Conservation (phyloP, 2,329 filamentous ascomycete genomes). For the Colletotrichum cuscutae region DNA sequence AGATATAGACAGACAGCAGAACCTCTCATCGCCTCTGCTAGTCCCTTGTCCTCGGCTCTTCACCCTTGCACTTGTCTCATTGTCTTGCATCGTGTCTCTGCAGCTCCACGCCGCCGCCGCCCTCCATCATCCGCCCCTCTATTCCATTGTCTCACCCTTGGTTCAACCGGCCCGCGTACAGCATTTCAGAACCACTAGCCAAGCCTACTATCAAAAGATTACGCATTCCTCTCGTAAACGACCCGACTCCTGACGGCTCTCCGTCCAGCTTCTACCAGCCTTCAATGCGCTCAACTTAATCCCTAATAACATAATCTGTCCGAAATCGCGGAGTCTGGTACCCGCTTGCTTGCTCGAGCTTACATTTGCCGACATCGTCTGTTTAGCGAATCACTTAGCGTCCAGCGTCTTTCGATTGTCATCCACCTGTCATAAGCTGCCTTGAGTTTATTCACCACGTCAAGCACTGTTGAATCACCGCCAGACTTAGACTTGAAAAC, state of each 20-base stretch:
- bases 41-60: not conserved
- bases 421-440: not conserved
- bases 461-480: not conserved
- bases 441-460: not conserved
- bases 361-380: not conserved
- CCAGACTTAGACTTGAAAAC: not conserved
- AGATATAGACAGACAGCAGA: slow-evolving; percentile 18
- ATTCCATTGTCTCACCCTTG: slow-evolving; percentile 30
- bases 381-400: not conserved
- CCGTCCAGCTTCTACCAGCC: slow-evolving; percentile 5
- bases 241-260: not conserved
- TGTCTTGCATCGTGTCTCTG: slow-evolving; percentile 34
- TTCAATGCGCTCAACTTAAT: slow-evolving; percentile 31
- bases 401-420: not conserved
- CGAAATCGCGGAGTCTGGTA: slow-evolving; percentile 35
- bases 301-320: slow-evolving; percentile 35
- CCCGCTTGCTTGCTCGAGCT: slow-evolving; percentile 16
- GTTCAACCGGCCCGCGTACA: slow-evolving; percentile 32
- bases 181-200: slow-evolving; percentile 25
- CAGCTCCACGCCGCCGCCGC: slow-evolving; percentile 20
- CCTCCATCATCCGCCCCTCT: slow-evolving; percentile 8
- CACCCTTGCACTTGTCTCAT: slow-evolving; percentile 27
- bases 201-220: slow-evolving; percentile 23
- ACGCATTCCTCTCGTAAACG: slow-evolving; percentile 31
- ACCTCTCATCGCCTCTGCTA: not conserved